Percentiles rank a stretch among this genome's conserved stretches.
Conservation (phyloP, 2,329 filamentous ascomycete genomes). For the Diaporthe sp. region DNA sequence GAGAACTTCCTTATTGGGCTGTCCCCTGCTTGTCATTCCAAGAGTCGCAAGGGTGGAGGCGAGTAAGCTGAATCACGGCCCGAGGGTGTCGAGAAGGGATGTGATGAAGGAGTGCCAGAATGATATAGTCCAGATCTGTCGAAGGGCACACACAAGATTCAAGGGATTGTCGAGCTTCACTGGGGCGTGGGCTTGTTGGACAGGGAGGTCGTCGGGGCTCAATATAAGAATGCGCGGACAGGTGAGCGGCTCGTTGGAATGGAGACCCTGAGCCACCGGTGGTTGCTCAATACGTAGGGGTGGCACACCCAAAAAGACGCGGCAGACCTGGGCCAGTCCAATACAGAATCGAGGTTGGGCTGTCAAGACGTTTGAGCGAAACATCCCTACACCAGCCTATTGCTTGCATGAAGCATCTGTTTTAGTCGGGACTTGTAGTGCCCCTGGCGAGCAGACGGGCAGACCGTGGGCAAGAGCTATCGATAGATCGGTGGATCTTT, state of each 20-base stretch:
- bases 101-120: constrained; percentile 30
- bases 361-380: constrained; percentile 39
- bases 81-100: constrained; percentile 35
- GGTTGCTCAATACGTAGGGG: constrained; percentile 41
- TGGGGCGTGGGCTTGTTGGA: constrained; percentile 16
- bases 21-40: constrained; percentile 35
- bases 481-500: constrained; percentile 33
- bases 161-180: constrained; percentile 38
- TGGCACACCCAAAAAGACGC: constrained; percentile 39
- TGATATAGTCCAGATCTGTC: constrained; percentile 35
- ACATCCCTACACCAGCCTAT: constrained; percentile 43
- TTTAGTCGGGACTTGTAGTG: constrained; percentile 38
- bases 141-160: constrained; percentile 6
- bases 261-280: constrained; percentile 38
- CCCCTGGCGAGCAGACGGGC: constrained; percentile 29
- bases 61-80: constrained; percentile 25
- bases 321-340: constrained; percentile 32
- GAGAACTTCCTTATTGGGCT: constrained; percentile 8
- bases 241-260: constrained; percentile 41
- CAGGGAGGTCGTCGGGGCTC: constrained; percentile 32
- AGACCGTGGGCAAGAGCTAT: constrained; percentile 33
- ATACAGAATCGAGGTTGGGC: constrained; percentile 35
- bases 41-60: constrained; percentile 25
- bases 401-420: constrained; percentile 43
- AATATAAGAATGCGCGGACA: constrained; percentile 37